These are phyloP conservation scores for Pleomassaria siparia DNA, from an alignment of 2,329 filamentous ascomycete species.

Conservation along the genomic window DNA sequence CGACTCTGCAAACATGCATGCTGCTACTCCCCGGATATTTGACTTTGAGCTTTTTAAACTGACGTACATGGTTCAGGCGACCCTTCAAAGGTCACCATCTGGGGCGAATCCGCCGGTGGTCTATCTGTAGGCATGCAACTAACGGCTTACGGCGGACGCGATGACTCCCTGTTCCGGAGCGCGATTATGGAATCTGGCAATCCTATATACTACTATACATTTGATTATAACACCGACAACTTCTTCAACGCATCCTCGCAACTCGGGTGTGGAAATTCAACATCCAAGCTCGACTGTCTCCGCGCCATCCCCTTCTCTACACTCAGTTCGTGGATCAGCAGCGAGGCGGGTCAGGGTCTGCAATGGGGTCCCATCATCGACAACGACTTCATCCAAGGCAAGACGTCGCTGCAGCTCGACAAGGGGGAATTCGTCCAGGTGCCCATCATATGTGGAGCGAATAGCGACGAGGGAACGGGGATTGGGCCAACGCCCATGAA, in stretches of 20 bases:
- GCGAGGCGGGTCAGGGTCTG: constrained; percentile 28
- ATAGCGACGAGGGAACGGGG: constrained; percentile 65
- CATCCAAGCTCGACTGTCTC: constrained; percentile 49
- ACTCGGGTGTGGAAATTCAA: constrained; percentile 22
- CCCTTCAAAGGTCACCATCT: constrained; percentile 48
- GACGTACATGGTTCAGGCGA: constrained; percentile 47
- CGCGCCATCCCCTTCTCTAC: constrained; percentile 60
- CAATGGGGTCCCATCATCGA: constrained; percentile 54
- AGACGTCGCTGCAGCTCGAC: constrained; percentile 56
- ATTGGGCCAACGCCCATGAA: constrained; percentile 59
- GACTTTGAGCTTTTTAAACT: no score
- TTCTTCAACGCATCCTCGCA: constrained; percentile 51
- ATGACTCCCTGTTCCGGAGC: constrained; percentile 51
- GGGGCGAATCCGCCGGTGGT: constrained; percentile 49
- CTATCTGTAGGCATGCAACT: constrained; percentile 48
- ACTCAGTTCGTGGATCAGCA: constrained; percentile 59
- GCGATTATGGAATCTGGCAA: constrained; percentile 51
- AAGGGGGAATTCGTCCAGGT: constrained; percentile 64
- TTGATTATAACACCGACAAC: constrained; percentile 53
- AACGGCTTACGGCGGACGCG: constrained; percentile 51
- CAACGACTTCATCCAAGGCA: constrained; percentile 57
- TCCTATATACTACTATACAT: constrained; percentile 33
- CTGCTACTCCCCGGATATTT: no score
- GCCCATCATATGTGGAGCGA: constrained; percentile 64
- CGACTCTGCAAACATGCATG: no score